These are phyloP conservation scores for Wickerhamomyces mucosus DNA, from an alignment of 805 yeast species.

Conservation along the genomic window DNA sequence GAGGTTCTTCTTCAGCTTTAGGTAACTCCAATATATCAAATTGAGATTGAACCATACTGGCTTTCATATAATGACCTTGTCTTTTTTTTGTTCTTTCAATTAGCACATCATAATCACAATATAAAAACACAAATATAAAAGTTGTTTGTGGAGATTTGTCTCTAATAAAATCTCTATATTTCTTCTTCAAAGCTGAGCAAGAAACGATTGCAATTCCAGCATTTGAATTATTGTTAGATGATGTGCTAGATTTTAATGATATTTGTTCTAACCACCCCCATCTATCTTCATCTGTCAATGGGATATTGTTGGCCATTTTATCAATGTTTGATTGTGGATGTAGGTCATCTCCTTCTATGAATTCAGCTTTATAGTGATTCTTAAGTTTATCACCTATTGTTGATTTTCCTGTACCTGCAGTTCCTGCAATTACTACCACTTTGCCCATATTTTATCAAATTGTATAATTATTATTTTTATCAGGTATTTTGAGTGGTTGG, in stretches of 20 bases:
- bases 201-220: slow-evolving; percentile 41
- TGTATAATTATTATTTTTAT: neutral
- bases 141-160: slow-evolving; percentile 22
- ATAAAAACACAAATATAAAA: slow-evolving; percentile 57
- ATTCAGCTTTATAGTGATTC: slow-evolving; percentile 37
- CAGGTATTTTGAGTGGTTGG: too few relatives aligned
- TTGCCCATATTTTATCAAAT: slow-evolving; percentile 3
- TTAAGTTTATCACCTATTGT: slow-evolving; percentile 57
- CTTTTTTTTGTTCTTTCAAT: slow-evolving; percentile 52
- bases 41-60: slow-evolving; percentile 75
- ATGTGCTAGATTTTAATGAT: slow-evolving; percentile 28
- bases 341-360: slow-evolving; percentile 76
- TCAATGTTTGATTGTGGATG: slow-evolving; percentile 67
- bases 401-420: slow-evolving; percentile 93
- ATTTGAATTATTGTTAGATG: slow-evolving; percentile 25
- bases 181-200: slow-evolving; percentile 76
- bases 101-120: slow-evolving; percentile 54
- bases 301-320: slow-evolving; percentile 77
- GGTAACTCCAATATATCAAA: slow-evolving; percentile 72
- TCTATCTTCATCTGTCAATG: slow-evolving; percentile 83
- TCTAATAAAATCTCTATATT: slow-evolving; percentile 58
- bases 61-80: slow-evolving; percentile 78
- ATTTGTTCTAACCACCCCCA: slow-evolving; percentile 77
- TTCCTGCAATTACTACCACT: slow-evolving; percentile 76
- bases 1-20: slow-evolving; percentile 14